A percentile compares a stretch with the other conserved stretches of the same genome.
Conservation (phyloP, 2,329 filamentous ascomycete species). For the Ascochyta rabiei region DNA sequence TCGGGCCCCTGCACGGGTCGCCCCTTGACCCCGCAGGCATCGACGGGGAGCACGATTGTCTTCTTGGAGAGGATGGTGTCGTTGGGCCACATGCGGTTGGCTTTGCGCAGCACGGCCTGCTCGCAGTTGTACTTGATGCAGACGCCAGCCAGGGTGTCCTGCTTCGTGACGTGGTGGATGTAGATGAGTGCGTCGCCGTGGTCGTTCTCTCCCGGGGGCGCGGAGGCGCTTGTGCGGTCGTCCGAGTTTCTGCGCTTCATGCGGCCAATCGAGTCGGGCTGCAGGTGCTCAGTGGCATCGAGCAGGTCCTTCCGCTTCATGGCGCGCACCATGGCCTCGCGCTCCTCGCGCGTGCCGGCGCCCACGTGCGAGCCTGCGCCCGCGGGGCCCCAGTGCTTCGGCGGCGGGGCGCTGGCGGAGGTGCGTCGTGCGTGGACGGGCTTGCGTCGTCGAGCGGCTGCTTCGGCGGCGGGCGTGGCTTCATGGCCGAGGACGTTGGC, state of each 20-base stretch:
- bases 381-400: constrained; percentile 57
- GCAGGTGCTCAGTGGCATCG: constrained; percentile 48
- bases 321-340: constrained; percentile 54
- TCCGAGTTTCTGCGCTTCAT: constrained; percentile 73
- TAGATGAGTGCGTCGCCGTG: constrained; percentile 83
- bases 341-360: constrained; percentile 53
- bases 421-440: constrained; percentile 40
- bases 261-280: constrained; percentile 54
- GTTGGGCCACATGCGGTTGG: constrained; percentile 93
- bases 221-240: constrained; percentile 58
- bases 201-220: constrained; percentile 62
- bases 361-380: constrained; percentile 49
- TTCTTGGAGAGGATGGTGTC: constrained; percentile 87
- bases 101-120: constrained; percentile 79
- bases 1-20: constrained; percentile 55
- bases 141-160: constrained; percentile 89
- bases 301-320: constrained; percentile 58
- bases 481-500: constrained; percentile 56
- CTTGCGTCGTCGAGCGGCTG: constrained; percentile 35
- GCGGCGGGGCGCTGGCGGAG: constrained; percentile 47
- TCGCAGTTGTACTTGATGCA: constrained; percentile 89
- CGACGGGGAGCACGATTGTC: constrained; percentile 82
- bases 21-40: constrained; percentile 85
- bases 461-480: constrained; percentile 22
- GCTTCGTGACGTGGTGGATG: constrained; percentile 80